phyloP scores from a whole-genome alignment of 805 yeast species.

The Starmera caribaea region DNA sequence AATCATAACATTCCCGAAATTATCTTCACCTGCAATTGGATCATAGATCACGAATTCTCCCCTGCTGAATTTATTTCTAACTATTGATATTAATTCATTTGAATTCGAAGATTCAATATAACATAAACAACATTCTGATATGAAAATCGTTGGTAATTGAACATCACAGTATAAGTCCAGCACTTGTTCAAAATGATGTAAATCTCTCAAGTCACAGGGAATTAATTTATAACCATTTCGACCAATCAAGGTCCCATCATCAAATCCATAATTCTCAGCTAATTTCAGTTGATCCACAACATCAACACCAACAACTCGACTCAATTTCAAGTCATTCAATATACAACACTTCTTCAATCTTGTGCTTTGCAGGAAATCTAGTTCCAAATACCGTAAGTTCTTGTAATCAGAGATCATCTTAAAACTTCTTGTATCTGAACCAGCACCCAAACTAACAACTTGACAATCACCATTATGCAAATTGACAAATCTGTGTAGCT shows the following conservation, averaged over 20 bases:
- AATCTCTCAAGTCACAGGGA: slow-evolving; percentile 25
- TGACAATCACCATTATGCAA: slow-evolving; percentile 29
- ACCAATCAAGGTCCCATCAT: slow-evolving; percentile 18
- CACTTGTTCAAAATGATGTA: slow-evolving; percentile 16
- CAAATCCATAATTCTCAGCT: slow-evolving; percentile 5
- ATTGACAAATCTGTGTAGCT: slow-evolving; percentile 32
- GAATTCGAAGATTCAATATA: slow-evolving; percentile 36
- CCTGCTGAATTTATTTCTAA: slow-evolving; percentile 17
- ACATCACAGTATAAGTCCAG: slow-evolving; percentile 12
- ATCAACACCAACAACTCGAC: slow-evolving; percentile 6
- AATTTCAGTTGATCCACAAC: background rate
- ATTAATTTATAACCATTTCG: slow-evolving; percentile 18
- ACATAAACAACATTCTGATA: slow-evolving; percentile 53
- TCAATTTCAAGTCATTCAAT: slow-evolving; percentile 4
- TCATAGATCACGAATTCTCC: slow-evolving; percentile 37
- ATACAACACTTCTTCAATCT: slow-evolving; percentile 29
- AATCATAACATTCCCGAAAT: slow-evolving; percentile 47
- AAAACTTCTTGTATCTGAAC: slow-evolving; percentile 50
- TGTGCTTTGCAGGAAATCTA: slow-evolving; percentile 40
- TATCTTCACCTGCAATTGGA: slow-evolving; percentile 45
- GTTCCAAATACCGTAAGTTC: slow-evolving; percentile 29
- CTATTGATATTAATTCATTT: slow-evolving; percentile 24
- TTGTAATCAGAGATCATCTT: slow-evolving; percentile 19
- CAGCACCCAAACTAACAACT: slow-evolving; percentile 59
- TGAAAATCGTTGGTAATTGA: slow-evolving; percentile 34